Evolutionary conservation across 805 yeast genomes (phyloP).

Genomic region (Nakazawaea populi): DNA sequence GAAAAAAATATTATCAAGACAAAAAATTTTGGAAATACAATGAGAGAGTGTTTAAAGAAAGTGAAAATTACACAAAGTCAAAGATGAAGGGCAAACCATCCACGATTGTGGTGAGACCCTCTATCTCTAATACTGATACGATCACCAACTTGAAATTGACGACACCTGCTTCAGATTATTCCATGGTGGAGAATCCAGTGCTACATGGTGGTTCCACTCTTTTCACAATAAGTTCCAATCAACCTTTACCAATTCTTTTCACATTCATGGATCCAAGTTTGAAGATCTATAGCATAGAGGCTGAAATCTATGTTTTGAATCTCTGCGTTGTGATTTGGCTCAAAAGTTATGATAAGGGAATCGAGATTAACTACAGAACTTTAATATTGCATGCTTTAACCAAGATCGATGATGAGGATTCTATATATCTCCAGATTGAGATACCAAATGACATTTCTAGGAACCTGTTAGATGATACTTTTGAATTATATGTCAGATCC

Average conservation of each 20-base stretch:
- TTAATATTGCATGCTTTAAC: slow-evolving; percentile 14
- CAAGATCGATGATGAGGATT: background rate
- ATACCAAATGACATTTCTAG: background rate
- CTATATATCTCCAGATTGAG: slow-evolving; percentile 14
- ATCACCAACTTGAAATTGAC: background rate
- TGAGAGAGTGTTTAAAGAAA: no score
- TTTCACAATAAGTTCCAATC: background rate
- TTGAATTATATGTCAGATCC: background rate
- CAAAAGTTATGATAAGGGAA: slow-evolving; percentile 3
- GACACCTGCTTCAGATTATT: slow-evolving; percentile 5
- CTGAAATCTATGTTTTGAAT: slow-evolving; percentile 12
- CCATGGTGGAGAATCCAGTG: slow-evolving; percentile 10
- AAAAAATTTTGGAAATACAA: no score
- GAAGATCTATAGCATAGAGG: background rate
- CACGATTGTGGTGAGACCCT: slow-evolving; percentile 8
- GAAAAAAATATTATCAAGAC: no score
- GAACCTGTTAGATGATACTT: background rate
- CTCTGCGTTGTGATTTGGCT: slow-evolving; percentile 13
- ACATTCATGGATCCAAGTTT: background rate
- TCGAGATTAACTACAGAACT: slow-evolving; percentile 12
- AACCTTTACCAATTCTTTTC: background rate
- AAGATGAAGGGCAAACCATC: background rate
- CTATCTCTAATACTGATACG: slow-evolving; percentile 9
- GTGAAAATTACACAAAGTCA: no score
- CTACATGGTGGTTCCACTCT: slow-evolving; percentile 6